phyloP scores from a whole-genome alignment of 306 rosid genomes.

The Inga leiocalycina region DNA sequence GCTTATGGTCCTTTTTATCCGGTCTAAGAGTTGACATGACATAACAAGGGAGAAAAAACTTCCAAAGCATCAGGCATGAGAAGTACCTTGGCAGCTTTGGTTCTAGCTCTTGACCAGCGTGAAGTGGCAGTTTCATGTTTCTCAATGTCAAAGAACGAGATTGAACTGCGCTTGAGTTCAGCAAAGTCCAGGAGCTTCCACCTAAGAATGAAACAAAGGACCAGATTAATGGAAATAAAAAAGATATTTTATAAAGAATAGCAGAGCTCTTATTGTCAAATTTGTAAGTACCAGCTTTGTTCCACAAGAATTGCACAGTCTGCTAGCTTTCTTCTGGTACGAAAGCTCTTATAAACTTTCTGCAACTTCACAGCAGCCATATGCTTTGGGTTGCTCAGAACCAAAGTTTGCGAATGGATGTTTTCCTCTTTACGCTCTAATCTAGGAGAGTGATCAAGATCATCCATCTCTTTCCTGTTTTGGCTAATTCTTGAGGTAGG shows the following conservation, averaged over 20 bases:
- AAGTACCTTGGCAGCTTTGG: slow-evolving; percentile 69
- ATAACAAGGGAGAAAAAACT: background rate
- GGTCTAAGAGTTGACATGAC: background rate
- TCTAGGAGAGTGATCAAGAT: slow-evolving; percentile 26
- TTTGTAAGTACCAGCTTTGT: slow-evolving; percentile 59
- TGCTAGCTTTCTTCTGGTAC: slow-evolving; percentile 71
- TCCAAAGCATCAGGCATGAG: background rate
- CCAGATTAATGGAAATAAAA: slow-evolving; percentile 7
- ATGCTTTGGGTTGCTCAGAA: slow-evolving; percentile 50
- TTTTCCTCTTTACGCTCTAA: slow-evolving; percentile 31
- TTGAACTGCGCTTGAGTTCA: slow-evolving; percentile 68
- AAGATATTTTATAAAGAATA: background rate
- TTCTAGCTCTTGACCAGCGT: slow-evolving; percentile 78
- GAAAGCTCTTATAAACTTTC: slow-evolving; percentile 76
- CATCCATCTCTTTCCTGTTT: slow-evolving; percentile 36
- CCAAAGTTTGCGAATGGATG: slow-evolving; percentile 29
- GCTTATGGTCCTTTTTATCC: slow-evolving; percentile 14
- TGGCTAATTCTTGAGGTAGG: slow-evolving; percentile 24
- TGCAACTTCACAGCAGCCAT: slow-evolving; percentile 71
- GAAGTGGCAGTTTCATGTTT: slow-evolving; percentile 71
- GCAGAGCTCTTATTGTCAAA: background rate
- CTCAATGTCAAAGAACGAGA: slow-evolving; percentile 67
- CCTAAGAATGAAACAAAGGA: slow-evolving; percentile 42
- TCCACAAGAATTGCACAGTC: slow-evolving; percentile 81
- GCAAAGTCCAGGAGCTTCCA: slow-evolving; percentile 76